phyloP scores from a whole-genome alignment of 192 early-diverging fungal species.

The Nowakowskiella sp. region DNA sequence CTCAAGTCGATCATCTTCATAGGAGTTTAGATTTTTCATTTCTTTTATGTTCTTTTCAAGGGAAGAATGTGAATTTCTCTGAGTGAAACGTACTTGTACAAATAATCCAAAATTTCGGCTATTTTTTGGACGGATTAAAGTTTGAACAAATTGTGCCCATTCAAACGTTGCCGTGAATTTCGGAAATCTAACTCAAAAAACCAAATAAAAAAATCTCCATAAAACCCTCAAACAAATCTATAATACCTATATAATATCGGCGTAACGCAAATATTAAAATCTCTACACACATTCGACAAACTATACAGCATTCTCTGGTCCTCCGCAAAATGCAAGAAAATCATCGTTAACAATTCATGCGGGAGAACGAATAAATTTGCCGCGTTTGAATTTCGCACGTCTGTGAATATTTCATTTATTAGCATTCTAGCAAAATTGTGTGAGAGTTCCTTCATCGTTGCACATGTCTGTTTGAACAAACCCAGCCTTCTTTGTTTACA shows the following conservation, averaged over 20 bases:
- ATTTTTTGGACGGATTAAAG: conserved; percentile 10
- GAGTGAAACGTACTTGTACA: conserved; percentile 14
- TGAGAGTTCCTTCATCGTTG: too few species aligned
- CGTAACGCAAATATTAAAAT: conserved; percentile 18
- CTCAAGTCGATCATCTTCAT: too few species aligned
- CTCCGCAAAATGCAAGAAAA: conserved; percentile 4
- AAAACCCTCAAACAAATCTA: not conserved
- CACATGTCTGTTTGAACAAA: too few species aligned
- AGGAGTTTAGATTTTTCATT: too few species aligned
- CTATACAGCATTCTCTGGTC: conserved; percentile 10
- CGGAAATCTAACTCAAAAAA: conserved; percentile 3
- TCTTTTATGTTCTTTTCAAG: too few species aligned
- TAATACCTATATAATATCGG: conserved; percentile 18
- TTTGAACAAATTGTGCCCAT: conserved; percentile 19
- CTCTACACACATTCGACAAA: conserved; percentile 12
- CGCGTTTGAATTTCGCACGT: too few species aligned
- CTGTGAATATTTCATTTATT: too few species aligned
- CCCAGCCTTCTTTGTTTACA: too few species aligned
- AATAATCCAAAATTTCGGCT: conserved; percentile 11
- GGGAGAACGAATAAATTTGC: too few species aligned
- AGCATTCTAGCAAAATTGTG: too few species aligned
- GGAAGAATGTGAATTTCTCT: not conserved
- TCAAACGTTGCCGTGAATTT: conserved; percentile 14
- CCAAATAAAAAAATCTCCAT: not conserved
- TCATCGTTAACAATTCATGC: conserved; percentile 16